Evolutionary conservation across 139 green algal species (phyloP).

Genomic region (Nannochloris sp.): DNA sequence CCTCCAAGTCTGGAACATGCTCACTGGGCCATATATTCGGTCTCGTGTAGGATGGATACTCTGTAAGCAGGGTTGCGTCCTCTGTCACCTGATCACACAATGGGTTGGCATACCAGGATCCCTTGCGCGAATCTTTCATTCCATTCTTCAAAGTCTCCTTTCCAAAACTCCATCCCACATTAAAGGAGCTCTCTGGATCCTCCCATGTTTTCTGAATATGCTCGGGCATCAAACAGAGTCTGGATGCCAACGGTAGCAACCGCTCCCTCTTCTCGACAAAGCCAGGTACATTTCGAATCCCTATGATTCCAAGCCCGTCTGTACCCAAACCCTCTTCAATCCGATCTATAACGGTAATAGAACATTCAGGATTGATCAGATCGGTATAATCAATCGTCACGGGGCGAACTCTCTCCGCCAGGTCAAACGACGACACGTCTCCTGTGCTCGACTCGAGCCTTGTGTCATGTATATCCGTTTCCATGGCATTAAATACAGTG

Average conservation of each 20-base stretch:
- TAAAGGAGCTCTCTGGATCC: constrained; percentile 44
- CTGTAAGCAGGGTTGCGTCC: constrained; percentile 2
- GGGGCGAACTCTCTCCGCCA: too few species aligned
- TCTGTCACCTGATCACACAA: constrained; percentile 20
- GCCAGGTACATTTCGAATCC: constrained; percentile 33
- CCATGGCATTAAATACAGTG: too few species aligned
- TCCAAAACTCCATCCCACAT: constrained; percentile 62
- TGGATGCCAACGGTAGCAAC: constrained; percentile 43
- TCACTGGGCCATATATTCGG: constrained; percentile 63
- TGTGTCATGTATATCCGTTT: too few species aligned
- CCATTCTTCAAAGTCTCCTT: constrained; percentile 48
- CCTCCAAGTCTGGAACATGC: constrained; percentile 52
- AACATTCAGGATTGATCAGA: too few species aligned
- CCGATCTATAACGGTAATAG: too few species aligned
- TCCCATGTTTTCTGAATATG: constrained; percentile 25
- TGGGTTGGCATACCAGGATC: constrained; percentile 65
- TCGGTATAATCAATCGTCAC: too few species aligned
- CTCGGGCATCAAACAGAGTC: constrained; percentile 37
- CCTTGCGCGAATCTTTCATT: constrained; percentile 45
- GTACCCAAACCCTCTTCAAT: too few species aligned
- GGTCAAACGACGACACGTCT: too few species aligned
- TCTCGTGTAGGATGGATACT: constrained; percentile 39
- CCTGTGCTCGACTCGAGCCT: too few species aligned
- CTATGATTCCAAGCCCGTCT: too few species aligned
- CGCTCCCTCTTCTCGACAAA: constrained; percentile 20